Evolutionary conservation across 129 eudicot genomes (phyloP).

Genomic region (Oenanthe sinensis): DNA sequence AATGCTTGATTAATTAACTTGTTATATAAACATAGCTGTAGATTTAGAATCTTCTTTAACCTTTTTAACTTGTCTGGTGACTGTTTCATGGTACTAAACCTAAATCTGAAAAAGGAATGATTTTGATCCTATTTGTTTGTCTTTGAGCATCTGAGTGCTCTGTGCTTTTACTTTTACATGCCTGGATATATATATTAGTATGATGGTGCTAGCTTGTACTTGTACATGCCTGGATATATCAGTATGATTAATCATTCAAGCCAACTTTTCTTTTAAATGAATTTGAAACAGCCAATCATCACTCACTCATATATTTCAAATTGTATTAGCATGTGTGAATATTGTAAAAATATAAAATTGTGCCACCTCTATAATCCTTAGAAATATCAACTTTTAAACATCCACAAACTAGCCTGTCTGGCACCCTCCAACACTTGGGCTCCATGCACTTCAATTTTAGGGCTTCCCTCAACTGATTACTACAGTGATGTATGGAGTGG

Average conservation of each 20-base stretch:
- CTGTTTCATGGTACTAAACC: conserved; percentile 51
- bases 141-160: not conserved
- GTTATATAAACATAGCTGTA: not conserved
- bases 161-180: not conserved
- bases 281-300: not conserved
- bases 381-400: too few species aligned
- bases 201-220: not conserved
- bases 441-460: too few species aligned
- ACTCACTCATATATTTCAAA: not conserved
- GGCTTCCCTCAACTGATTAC: too few species aligned
- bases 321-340: too few species aligned
- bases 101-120: conserved; percentile 28
- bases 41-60: conserved; percentile 12
- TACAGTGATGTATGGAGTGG: not conserved
- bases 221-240: not conserved
- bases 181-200: not conserved
- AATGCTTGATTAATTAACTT: not conserved
- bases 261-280: not conserved
- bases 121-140: conserved; percentile 27
- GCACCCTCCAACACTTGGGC: too few species aligned
- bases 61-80: conserved; percentile 28
- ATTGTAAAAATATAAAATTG: too few species aligned
- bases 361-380: too few species aligned
- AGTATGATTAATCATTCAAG: not conserved
- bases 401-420: too few species aligned